Evolutionary conservation across 352 stramenopile genomes (phyloP).

Genomic region (Phytophthora citricola): DNA sequence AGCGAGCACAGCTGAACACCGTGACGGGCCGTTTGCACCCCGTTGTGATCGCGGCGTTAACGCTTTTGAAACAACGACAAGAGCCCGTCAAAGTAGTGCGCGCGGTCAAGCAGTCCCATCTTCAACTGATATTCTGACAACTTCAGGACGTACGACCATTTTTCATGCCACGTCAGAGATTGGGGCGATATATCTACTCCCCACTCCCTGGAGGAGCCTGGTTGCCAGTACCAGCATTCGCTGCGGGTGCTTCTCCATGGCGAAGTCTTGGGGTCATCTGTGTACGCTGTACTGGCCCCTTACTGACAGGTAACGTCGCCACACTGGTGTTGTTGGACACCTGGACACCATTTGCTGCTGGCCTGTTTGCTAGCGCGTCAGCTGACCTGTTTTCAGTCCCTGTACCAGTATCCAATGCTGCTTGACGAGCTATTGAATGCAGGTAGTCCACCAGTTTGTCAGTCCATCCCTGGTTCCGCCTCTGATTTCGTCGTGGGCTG

Average conservation of each 20-base stretch:
- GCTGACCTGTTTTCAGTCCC: slow-evolving; percentile 23
- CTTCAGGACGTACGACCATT: slow-evolving; percentile 86
- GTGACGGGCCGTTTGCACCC: slow-evolving; percentile 32
- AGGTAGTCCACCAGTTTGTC: slow-evolving; percentile 83
- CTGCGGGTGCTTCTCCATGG: slow-evolving; percentile 27
- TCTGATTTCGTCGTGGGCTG: slow-evolving; percentile 73
- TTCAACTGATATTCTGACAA: slow-evolving; percentile 88
- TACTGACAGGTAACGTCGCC: slow-evolving; percentile 5
- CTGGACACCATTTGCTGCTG: slow-evolving; percentile 25
- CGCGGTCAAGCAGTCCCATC: slow-evolving; percentile 70
- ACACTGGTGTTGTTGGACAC: slow-evolving; percentile 11
- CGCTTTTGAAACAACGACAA: slow-evolving; percentile 77
- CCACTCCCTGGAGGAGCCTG: slow-evolving; percentile 16
- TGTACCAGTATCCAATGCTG: slow-evolving; percentile 30
- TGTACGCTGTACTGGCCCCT: slow-evolving; percentile 5
- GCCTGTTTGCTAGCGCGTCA: slow-evolving; percentile 18
- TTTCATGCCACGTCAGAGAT: slow-evolving; percentile 64
- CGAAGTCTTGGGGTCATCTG: slow-evolving; percentile 28
- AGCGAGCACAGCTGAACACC: slow-evolving; percentile 51
- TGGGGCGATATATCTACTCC: slow-evolving; percentile 14
- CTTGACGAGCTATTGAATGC: slow-evolving; percentile 67
- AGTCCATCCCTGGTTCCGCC: slow-evolving; percentile 80
- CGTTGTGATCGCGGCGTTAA: slow-evolving; percentile 60
- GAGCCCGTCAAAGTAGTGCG: slow-evolving; percentile 82
- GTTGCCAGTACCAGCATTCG: slow-evolving; percentile 5